Base-by-base conservation (phyloP, 2,329 filamentous ascomycete species). In the Ophiosphaerella korrae region DNA sequence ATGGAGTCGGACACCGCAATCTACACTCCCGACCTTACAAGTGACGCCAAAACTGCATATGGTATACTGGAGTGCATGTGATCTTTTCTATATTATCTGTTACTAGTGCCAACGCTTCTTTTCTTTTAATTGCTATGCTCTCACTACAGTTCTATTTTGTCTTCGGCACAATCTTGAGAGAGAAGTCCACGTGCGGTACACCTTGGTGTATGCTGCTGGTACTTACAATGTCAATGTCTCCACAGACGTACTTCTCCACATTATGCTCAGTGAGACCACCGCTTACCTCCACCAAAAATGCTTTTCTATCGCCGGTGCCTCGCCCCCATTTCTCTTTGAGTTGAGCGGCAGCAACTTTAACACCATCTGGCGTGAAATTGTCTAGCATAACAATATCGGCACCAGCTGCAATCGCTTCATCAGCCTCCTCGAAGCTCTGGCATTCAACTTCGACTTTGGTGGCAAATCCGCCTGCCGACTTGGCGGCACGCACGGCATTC, bases 341-440 rank as follows among this genome's bases (percentile, higher is more conserved):
- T 62, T 82, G 86, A 69, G 76, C 82, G 12, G 93, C 90, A 1
- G 91, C 91, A 7, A 82, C 75, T 70, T 86, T 87, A 55, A 97
- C 87, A 0, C 87, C 90, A 1, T 90, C 87, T 1, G 88, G 86
- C 0, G 85, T 87, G 70, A 97, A 99, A 74, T 99, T 99, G 73
- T 99, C 94, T 53, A 99, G 78, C 94, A 99, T 99, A 55, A 99
- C 87, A 16, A 99, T 87, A 72, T 99, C 93, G 0, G 94, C 94
- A 1, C 94, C 94, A 0, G 93, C 93, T 3, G 79, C 84, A 64
- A 97, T 92, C 0, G 94, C 94, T 75, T 95, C 91, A 72, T 97
- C 87, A 0, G 94, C 94, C 77, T 96, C 92, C 37, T 82, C 86
- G 74, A 96, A 87, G 65, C 81, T 89, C 78, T 93, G 90, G 40